phyloP scores from a whole-genome alignment of 148 eudicot species.

The Silene latifolia region DNA sequence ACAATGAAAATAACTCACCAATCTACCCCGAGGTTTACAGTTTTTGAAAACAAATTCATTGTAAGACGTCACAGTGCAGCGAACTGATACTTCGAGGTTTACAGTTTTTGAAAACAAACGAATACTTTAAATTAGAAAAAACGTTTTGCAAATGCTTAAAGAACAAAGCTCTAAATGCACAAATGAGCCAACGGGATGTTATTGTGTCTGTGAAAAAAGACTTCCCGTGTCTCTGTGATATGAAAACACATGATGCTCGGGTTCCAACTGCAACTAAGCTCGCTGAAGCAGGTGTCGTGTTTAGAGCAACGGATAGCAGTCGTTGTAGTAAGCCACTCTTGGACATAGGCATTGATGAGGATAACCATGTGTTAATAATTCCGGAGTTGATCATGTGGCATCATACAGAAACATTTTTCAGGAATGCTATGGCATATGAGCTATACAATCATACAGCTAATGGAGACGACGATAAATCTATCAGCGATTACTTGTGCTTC shows the following conservation, averaged over 20 bases:
- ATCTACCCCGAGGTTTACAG: too few species aligned
- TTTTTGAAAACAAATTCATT: too few species aligned
- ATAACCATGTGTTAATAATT: constrained; percentile 7
- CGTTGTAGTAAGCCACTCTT: background rate
- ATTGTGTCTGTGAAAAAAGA: background rate
- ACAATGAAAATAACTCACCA: too few species aligned
- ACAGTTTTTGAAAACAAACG: too few species aligned
- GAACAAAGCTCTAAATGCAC: too few species aligned
- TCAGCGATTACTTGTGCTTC: constrained; percentile 23
- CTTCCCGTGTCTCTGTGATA: constrained; percentile 18
- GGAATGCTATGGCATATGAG: constrained; percentile 23
- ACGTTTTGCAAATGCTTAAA: too few species aligned
- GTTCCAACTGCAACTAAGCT: background rate
- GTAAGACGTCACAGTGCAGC: too few species aligned
- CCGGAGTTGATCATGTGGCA: constrained; percentile 17
- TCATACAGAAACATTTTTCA: constrained; percentile 24
- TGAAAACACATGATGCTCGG: constrained; percentile 6
- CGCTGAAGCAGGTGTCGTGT: constrained; percentile 6
- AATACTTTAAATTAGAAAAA: too few species aligned
- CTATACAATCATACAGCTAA: constrained; percentile 9
- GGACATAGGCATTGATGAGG: background rate
- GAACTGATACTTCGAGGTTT: too few species aligned
- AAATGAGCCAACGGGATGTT: too few species aligned
- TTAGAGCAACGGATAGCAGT: background rate
- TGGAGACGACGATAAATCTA: background rate